A percentile compares a stretch with the other conserved stretches of the same genome.
Conservation (phyloP, 2,329 filamentous ascomycete genomes). For the Trichoderma koningii region DNA sequence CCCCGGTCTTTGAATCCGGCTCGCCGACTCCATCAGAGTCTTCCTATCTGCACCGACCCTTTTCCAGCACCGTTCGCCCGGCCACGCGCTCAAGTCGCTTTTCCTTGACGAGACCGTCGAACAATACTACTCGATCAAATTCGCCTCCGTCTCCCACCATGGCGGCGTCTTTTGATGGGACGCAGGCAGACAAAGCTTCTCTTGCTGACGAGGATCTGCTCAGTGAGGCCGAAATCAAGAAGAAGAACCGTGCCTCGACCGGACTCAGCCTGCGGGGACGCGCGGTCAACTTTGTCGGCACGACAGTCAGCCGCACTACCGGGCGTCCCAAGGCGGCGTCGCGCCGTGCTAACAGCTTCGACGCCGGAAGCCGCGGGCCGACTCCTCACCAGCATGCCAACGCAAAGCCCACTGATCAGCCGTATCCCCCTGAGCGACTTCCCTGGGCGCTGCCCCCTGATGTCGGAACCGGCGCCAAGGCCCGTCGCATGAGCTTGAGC, state of each 20-base stretch:
- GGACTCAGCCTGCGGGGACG: conserved; percentile 52
- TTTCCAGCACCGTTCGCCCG: conserved; percentile 37
- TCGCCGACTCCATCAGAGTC: conserved; percentile 31
- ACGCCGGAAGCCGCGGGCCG: conserved; percentile 41
- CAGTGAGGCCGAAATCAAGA: conserved; percentile 48
- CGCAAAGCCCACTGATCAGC: conserved; percentile 33
- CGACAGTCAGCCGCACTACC: conserved; percentile 33
- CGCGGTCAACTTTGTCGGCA: conserved; percentile 51
- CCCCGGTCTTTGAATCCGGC: conserved; percentile 31
- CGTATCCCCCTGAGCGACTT: conserved; percentile 46
- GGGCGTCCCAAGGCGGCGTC: conserved; percentile 29
- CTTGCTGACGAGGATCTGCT: conserved; percentile 42
- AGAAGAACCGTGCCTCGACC: conserved; percentile 54
- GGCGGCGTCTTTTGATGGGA: conserved; percentile 49
- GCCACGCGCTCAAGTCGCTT: conserved; percentile 41
- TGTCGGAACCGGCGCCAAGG: conserved; percentile 73
- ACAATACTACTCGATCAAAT: conserved; percentile 51
- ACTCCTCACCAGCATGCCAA: conserved; percentile 27
- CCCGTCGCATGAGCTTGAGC: conserved; percentile 73
- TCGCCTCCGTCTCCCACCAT: conserved; percentile 53
- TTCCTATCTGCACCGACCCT: conserved; percentile 32
- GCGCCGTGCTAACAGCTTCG: conserved; percentile 54
- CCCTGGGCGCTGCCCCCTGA: conserved; percentile 66
- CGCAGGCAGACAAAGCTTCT: conserved; percentile 34
- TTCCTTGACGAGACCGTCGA: conserved; percentile 51